Base-by-base conservation (phyloP, 73 alveolate genomes). In the Tetrahymena elliotti region DNA sequence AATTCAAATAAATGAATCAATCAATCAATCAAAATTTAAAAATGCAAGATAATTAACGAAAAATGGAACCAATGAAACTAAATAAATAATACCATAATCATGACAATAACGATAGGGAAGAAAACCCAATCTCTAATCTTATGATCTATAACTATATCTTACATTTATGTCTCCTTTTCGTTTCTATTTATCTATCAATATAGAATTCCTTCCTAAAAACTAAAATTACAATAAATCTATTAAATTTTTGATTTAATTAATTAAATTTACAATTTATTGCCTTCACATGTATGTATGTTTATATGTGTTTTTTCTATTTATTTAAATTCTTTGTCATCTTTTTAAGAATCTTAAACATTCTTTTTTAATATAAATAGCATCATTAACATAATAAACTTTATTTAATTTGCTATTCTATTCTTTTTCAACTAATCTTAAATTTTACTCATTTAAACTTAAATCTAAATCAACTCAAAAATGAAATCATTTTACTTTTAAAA, bases 51-150 rank as follows among this genome's bases (percentile, higher is more conserved):
- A n/a, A n/a, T 54, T 18, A 54, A 24, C 54, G 94, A 34, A 52
- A 47, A 41, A 53, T 33, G 83, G 94, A 83, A 33, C n/a, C 88
- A 22, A 34, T 33, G 37, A 33, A 52, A 24, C 40, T 24, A 47
- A 83, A 82, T 83, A 37, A 34, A 94, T 52, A 83, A 82, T 38
- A 94, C 93, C 94, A 94, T 82, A 94, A 94, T 83, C 96, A 94
- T 94, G 68, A 94, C 96, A 38, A 94, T 40, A 83, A 94, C 53
- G 31, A 94, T 94, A 13, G 96, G 96, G 36, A 94, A 83, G 94
- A 94, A 94, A 16, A 94, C 96, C 96, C 96, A 94, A 92, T 94
- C 96, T 83, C 96, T 94, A 94, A 94, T 94, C 34, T 93, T 53
- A 83, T 94, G 94, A 53, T 94, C 96, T 27, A 94, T 37, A 38